phyloP scores from a whole-genome alignment of 2,329 filamentous ascomycete genomes.

The Colletotrichum costaricense region DNA sequence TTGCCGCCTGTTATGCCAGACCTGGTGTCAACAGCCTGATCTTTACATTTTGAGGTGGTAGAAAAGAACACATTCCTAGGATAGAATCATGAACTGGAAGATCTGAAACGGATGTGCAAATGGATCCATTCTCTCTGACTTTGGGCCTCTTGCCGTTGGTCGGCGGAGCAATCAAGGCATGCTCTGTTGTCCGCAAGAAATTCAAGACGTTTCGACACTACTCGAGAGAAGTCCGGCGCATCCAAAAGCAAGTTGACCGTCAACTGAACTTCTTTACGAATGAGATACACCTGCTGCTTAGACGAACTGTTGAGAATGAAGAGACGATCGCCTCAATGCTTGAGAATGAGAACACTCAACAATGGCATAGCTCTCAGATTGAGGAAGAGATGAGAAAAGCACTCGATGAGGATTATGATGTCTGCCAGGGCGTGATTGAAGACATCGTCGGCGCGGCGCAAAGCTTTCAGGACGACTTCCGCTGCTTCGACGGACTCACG shows the following conservation, averaged over 20 bases:
- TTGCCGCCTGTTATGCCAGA: too few relatives aligned
- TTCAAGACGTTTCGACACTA: not conserved
- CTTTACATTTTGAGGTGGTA: too few relatives aligned
- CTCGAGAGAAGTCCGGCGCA: not conserved
- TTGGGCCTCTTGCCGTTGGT: not conserved
- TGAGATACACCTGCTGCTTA: constrained; percentile 9
- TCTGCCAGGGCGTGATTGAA: not conserved
- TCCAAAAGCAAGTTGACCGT: not conserved
- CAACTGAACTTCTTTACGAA: constrained; percentile 11
- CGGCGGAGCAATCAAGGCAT: constrained; percentile 9
- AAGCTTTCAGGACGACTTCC: not conserved
- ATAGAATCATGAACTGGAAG: too few relatives aligned
- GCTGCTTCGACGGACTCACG: not conserved
- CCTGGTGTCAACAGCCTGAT: too few relatives aligned
- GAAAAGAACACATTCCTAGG: rapidly evolving
- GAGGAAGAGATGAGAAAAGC: not conserved
- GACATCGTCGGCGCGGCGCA: not conserved
- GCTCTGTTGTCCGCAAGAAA: not conserved
- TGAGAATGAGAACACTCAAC: not conserved
- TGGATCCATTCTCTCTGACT: not conserved
- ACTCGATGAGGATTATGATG: not conserved
- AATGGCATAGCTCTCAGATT: not conserved
- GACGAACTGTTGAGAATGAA: not conserved
- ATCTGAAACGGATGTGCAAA: not conserved
- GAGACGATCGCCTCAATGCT: not conserved